Percentiles rank a stretch among this genome's conserved stretches.
Conservation (phyloP, 2,329 filamentous ascomycete species). For the Aurifilum marmelostoma region DNA sequence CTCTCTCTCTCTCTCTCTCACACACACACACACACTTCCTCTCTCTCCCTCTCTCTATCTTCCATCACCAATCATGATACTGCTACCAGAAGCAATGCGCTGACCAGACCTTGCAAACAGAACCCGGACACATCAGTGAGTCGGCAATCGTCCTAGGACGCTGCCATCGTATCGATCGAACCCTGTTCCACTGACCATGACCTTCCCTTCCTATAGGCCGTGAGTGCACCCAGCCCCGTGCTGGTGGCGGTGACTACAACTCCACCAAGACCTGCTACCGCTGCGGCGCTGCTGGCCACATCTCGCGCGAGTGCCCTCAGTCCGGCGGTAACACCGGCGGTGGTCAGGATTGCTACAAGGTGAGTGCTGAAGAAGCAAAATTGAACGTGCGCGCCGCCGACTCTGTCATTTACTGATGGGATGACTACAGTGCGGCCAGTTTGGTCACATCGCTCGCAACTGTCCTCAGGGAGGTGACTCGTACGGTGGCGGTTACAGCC, state of each 20-base stretch:
- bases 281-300: constrained; percentile 83
- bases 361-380: constrained; percentile 28
- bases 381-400: too few relatives aligned
- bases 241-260: constrained; percentile 65
- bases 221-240: constrained; percentile 72
- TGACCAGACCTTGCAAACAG: constrained; percentile 27
- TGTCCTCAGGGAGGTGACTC: constrained; percentile 66
- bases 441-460: constrained; percentile 94
- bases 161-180: constrained; percentile 31
- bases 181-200: neutral
- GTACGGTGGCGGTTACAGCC: constrained; percentile 46
- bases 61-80: neutral
- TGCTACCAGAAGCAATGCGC: neutral
- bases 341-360: constrained; percentile 85
- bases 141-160: constrained; percentile 15
- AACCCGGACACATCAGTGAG: constrained; percentile 68
- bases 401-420: constrained; percentile 22
- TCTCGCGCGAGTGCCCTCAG: constrained; percentile 82
- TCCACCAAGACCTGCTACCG: constrained; percentile 80
- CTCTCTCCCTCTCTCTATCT: too few relatives aligned
- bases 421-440: constrained; percentile 74
- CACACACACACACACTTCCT: too few relatives aligned
- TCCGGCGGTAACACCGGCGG: constrained; percentile 50
- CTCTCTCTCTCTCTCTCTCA: neutral
- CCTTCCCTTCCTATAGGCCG: constrained; percentile 60